Base-by-base conservation (phyloP, 495 filamentous ascomycete species). In the Penicillium argentinense region DNA sequence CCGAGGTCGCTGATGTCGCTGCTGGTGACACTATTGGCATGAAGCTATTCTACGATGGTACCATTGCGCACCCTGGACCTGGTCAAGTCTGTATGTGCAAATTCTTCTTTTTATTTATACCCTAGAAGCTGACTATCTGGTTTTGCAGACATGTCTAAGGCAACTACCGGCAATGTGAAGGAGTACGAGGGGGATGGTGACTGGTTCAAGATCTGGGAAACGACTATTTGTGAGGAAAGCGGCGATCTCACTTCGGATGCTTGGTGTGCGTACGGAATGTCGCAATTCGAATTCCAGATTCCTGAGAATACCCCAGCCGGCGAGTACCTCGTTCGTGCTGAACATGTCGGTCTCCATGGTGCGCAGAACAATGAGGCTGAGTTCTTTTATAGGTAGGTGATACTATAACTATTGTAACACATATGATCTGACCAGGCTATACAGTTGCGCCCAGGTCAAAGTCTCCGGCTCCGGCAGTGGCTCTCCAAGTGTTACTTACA, bases 281-380 rank as follows among this genome's bases (percentile, higher is more conserved):
- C 40, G 14, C 26, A 50, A 14, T 53, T 56, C 21, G 53, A 55
- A 27, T 74, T 69, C 63, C 77, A 67, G 32, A 77, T 85, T 49
- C 81, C 81, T 11, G 66, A 68, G 49, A 69, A 66, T 41, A 68
- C 81, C 51, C 67, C 74, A 1, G 64, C 61, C 36, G 82, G 82
- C 40, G 76, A 84, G 45, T 86, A 86, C 48, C 76, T 86, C 40
- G 66, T 85, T 39, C 74, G 82, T 3, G 77, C 79, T 42, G 80
- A 85, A 57, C 73, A 75, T 14, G 72, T 85, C n/a, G 79, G 54
- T 26, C 54, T 58, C 7, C 54, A 58, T n/a, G 38, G 39, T 9
- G 49, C 54, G 5, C 50, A 54, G 6, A 22, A 1, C 42, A 54
- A 58, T 8, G 42, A 58, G 42, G 54, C 54, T 9, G 54, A 57